phyloP scores from a whole-genome alignment of 2,329 filamentous ascomycete genomes.

The Tricladium varicosporioides region DNA sequence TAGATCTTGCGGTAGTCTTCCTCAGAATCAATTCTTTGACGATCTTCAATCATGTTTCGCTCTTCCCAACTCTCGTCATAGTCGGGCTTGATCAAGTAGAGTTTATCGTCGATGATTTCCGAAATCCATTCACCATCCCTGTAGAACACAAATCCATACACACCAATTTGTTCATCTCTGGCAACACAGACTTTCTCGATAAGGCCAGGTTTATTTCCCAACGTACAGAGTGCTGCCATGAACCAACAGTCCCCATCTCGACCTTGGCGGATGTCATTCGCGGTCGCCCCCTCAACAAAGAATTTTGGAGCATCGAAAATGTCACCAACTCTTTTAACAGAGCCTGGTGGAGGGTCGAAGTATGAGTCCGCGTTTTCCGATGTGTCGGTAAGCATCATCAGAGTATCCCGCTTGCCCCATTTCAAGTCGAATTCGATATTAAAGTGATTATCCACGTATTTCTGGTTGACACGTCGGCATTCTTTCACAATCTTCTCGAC shows the following conservation, averaged over 20 bases:
- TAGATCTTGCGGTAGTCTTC: slow-evolving; percentile 51
- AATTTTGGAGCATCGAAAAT: slow-evolving; percentile 74
- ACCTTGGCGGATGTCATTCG: slow-evolving; percentile 77
- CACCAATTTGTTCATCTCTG: slow-evolving; percentile 59
- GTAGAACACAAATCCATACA: slow-evolving; percentile 87
- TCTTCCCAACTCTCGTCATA: slow-evolving; percentile 70
- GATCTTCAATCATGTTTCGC: slow-evolving; percentile 71
- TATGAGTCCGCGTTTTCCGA: neutral
- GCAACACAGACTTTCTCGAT: slow-evolving; percentile 44
- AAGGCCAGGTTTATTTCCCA: slow-evolving; percentile 48
- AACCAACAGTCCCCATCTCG: slow-evolving; percentile 83
- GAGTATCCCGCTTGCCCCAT: slow-evolving; percentile 49
- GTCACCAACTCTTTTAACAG: slow-evolving; percentile 63
- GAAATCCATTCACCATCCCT: slow-evolving; percentile 84
- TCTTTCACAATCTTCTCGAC: slow-evolving; percentile 60
- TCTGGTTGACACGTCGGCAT: slow-evolving; percentile 76
- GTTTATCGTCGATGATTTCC: slow-evolving; percentile 85
- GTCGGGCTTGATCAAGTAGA: slow-evolving; percentile 77
- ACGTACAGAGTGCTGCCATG: slow-evolving; percentile 74
- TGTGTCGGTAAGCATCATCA: slow-evolving; percentile 40
- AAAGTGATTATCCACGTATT: slow-evolving; percentile 84
- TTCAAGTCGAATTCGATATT: slow-evolving; percentile 79
- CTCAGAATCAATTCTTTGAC: slow-evolving; percentile 56
- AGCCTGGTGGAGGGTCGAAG: slow-evolving; percentile 12
- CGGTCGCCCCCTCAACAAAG: slow-evolving; percentile 68